phyloP scores from a whole-genome alignment of 1,284 basidiomycete species.

The Cryptococcus amylolentus region DNA sequence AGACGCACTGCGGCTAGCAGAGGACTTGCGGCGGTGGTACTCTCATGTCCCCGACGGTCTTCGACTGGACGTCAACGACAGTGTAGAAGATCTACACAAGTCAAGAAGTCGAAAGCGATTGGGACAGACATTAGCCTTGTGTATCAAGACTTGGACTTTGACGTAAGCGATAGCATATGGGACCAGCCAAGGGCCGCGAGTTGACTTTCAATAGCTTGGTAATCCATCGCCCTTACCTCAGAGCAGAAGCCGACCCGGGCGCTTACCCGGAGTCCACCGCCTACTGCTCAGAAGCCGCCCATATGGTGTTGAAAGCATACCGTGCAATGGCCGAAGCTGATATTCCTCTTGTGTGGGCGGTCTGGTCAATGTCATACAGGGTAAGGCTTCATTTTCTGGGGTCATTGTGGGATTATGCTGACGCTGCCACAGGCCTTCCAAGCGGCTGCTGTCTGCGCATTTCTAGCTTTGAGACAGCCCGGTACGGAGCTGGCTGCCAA shows the following conservation, averaged over 20 bases:
- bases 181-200: slow-evolving; percentile 1
- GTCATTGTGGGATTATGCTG: background rate
- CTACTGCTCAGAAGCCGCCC: slow-evolving; percentile 41
- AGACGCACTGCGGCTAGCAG: slow-evolving; percentile 42
- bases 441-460: slow-evolving; percentile 48
- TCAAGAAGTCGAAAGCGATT: slow-evolving; percentile 23
- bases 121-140: slow-evolving; percentile 44
- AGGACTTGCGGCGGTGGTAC: slow-evolving; percentile 48
- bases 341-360: slow-evolving; percentile 45
- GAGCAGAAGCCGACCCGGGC: slow-evolving; percentile 42
- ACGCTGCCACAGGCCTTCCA: slow-evolving; percentile 42
- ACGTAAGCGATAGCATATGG: slow-evolving; percentile 21
- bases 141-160: slow-evolving; percentile 48
- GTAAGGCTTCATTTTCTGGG: slow-evolving; percentile 16
- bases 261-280: slow-evolving; percentile 47
- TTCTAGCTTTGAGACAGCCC: slow-evolving; percentile 47
- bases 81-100: slow-evolving; percentile 21
- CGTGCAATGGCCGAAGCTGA: slow-evolving; percentile 36
- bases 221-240: slow-evolving; percentile 48
- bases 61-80: slow-evolving; percentile 39
- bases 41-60: slow-evolving; percentile 40
- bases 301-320: slow-evolving; percentile 42
- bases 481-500: slow-evolving; percentile 34
- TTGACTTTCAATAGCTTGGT: slow-evolving; percentile 29
- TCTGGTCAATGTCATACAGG: slow-evolving; percentile 47